Percentiles rank a stretch among this genome's conserved stretches.
Evolutionary conservation across 805 yeast species (phyloP).

Genomic region (Candida adriatica): DNA sequence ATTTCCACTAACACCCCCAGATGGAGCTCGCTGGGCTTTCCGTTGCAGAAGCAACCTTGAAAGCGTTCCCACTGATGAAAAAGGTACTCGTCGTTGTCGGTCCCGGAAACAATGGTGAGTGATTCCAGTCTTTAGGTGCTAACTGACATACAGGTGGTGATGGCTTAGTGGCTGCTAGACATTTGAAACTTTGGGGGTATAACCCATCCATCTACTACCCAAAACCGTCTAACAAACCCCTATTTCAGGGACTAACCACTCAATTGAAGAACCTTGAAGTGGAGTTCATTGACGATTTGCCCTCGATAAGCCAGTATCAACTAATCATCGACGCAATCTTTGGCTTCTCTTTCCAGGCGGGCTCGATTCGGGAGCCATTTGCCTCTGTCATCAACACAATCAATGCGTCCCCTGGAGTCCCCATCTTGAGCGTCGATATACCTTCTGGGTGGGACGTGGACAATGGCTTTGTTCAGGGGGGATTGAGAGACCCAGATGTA

Average conservation of each 20-base stretch:
- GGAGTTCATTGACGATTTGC: constrained; percentile 40
- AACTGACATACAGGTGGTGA: too few relatives aligned
- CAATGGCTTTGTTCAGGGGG: constrained; percentile 54
- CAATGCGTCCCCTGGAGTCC: constrained; percentile 30
- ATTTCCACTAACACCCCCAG: constrained; percentile 15
- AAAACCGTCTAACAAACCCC: constrained; percentile 46
- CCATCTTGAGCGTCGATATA: constrained; percentile 77
- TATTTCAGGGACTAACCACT: constrained; percentile 52
- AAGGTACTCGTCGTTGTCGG: constrained; percentile 73
- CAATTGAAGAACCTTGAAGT: constrained; percentile 67
- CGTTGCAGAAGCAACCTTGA: constrained; percentile 81
- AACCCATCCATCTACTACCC: constrained; percentile 78
- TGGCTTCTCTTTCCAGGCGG: constrained; percentile 88
- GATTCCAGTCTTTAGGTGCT: too few relatives aligned
- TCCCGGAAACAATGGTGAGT: constrained; percentile 96
- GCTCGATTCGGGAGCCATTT: constrained; percentile 76
- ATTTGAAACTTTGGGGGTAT: constrained; percentile 73
- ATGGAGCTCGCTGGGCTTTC: constrained; percentile 97
- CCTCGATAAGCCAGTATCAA: constrained; percentile 23
- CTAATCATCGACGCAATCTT: constrained; percentile 74
- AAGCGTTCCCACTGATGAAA: constrained; percentile 46
- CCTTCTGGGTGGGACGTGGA: constrained; percentile 99
- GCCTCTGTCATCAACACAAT: constrained; percentile 39
- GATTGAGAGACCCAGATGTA: constrained; percentile 49
- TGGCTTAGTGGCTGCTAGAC: constrained; percentile 93